A percentile compares a stretch with the other conserved stretches of the same genome.
phyloP scores from a whole-genome alignment of 1,139 yeast genomes.

The Pneumocystis canis region DNA sequence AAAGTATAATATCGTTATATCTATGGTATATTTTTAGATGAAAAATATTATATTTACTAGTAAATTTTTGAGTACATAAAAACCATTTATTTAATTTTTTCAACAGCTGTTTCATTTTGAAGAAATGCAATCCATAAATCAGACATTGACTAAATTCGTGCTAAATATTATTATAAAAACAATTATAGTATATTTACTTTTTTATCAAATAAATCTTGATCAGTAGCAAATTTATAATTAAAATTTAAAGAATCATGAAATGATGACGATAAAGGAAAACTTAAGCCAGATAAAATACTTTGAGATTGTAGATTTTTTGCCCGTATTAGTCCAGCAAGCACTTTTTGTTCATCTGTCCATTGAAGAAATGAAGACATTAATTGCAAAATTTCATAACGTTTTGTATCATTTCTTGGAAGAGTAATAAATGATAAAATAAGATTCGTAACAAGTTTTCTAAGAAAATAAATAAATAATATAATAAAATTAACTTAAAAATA shows the following conservation, averaged over 20 bases:
- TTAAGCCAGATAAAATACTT: background rate
- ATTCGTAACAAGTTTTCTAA: conserved; percentile 69
- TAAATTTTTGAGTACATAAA: background rate
- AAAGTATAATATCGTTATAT: background rate
- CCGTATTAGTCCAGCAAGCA: conserved; percentile 56
- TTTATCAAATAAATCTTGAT: conserved; percentile 8
- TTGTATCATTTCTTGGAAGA: conserved; percentile 83
- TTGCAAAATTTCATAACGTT: conserved; percentile 80
- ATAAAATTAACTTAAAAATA: conserved; percentile 1
- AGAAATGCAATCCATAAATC: conserved; percentile 16
- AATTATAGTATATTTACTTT: background rate
- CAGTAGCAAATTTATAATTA: background rate
- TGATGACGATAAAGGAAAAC: background rate
- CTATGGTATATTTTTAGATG: background rate
- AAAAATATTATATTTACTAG: background rate
- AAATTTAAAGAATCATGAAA: background rate
- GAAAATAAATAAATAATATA: conserved; percentile 40
- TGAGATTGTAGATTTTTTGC: conserved; percentile 4
- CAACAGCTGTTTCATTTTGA: conserved; percentile 11
- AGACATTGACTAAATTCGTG: conserved; percentile 13
- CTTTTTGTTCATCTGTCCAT: conserved; percentile 75
- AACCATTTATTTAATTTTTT: background rate
- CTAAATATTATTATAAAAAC: background rate
- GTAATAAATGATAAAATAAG: conserved; percentile 70
- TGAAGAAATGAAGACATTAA: conserved; percentile 66